Conservation (phyloP, 2,329 filamentous ascomycete genomes). For the Ciborinia camelliae region DNA sequence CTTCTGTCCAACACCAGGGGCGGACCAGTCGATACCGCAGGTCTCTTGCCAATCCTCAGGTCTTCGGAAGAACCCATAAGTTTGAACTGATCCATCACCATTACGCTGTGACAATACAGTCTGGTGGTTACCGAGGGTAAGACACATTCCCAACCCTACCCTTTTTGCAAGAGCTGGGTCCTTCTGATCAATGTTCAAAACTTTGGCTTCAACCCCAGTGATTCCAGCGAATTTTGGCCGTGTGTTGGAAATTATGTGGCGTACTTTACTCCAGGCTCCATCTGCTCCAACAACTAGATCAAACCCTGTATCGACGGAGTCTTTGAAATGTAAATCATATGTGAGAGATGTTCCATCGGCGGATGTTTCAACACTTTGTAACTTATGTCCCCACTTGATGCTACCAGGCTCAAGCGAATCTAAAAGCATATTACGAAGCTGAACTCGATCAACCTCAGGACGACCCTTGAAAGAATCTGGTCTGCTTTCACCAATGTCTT, state of each 20-base stretch:
- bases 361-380: constrained; percentile 30
- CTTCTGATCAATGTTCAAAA: constrained; percentile 19
- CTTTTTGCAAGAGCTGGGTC: constrained; percentile 20
- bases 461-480: constrained; percentile 16
- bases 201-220: constrained; percentile 21
- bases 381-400: constrained; percentile 31
- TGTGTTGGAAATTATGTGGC: constrained; percentile 29
- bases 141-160: constrained; percentile 10
- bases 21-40: constrained; percentile 11
- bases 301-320: constrained; percentile 28
- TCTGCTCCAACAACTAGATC: constrained; percentile 42
- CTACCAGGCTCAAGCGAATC: constrained; percentile 26
- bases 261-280: constrained; percentile 42
- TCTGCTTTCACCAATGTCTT: constrained; percentile 23
- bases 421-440: constrained; percentile 32
- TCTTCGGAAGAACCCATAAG: constrained; percentile 14
- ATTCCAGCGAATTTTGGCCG: constrained; percentile 22
- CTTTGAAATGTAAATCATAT: constrained; percentile 8
- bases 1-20: constrained; percentile 3
- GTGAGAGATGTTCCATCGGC: constrained; percentile 20
- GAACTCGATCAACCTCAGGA: constrained; percentile 33
- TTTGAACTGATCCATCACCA: constrained; percentile 13
- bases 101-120: constrained; percentile 13
- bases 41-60: constrained; percentile 11
- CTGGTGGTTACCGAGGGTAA: constrained; percentile 11